A percentile compares a stretch with the other conserved stretches of the same genome.
phyloP scores from a whole-genome alignment of 2,329 filamentous ascomycete species.

The Fusarium stilboides region DNA sequence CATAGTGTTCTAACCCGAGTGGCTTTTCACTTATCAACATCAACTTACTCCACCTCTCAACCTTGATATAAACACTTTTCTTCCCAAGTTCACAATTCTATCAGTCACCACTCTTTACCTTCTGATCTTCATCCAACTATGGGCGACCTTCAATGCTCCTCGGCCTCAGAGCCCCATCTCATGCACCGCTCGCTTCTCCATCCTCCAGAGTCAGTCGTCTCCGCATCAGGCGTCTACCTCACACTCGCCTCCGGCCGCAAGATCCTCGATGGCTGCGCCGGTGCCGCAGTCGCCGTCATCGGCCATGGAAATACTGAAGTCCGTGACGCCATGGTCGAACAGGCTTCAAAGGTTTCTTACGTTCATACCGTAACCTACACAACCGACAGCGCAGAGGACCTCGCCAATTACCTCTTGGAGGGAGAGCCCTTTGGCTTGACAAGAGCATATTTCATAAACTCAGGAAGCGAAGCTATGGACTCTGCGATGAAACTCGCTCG shows the following conservation, averaged over 20 bases:
- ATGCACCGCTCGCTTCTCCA: conserved; percentile 55
- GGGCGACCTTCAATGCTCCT: conserved; percentile 4
- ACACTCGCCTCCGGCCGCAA: conserved; percentile 52
- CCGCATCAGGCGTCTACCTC: conserved; percentile 59
- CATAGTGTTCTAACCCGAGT: conserved; percentile 9
- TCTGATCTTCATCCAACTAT: neutral
- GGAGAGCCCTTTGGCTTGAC: conserved; percentile 56
- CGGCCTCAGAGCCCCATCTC: conserved; percentile 41
- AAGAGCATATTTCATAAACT: conserved; percentile 56
- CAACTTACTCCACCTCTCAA: conserved; percentile 7
- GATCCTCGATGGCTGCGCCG: conserved; percentile 80
- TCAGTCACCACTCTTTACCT: accelerated
- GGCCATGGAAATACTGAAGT: conserved; percentile 77
- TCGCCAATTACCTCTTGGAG: conserved; percentile 56
- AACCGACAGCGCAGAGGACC: conserved; percentile 64
- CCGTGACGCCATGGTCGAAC: conserved; percentile 69
- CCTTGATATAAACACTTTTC: neutral
- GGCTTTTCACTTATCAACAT: conserved; percentile 2
- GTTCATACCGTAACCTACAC: conserved; percentile 57
- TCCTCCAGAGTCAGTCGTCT: conserved; percentile 56
- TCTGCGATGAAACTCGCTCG: conserved; percentile 64
- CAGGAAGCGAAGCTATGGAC: conserved; percentile 61
- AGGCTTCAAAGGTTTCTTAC: conserved; percentile 71
- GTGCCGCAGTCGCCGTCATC: conserved; percentile 71
- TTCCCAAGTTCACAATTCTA: neutral